Evolutionary conservation across 441 rosid species (phyloP).

Genomic region (Francoa sonchifolia): DNA sequence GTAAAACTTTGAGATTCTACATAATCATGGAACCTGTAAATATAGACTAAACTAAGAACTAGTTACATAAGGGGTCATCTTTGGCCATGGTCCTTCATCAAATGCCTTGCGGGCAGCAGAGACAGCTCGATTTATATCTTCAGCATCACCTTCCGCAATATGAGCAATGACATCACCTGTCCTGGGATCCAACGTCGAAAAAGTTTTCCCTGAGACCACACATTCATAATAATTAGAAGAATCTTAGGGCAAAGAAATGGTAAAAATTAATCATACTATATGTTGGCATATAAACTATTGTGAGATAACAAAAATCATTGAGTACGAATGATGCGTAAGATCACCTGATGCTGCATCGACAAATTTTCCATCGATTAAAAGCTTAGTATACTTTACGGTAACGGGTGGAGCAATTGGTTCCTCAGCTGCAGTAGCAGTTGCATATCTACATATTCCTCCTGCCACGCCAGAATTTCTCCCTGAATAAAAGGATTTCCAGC

Average conservation of each 20-base stretch:
- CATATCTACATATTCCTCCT: slow-evolving; percentile 16
- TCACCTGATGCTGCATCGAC: slow-evolving; percentile 40
- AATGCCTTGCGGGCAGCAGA: slow-evolving; percentile 80
- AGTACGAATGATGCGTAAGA: background rate
- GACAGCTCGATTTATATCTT: slow-evolving; percentile 58
- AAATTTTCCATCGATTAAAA: slow-evolving; percentile 30
- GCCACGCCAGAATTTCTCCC: slow-evolving; percentile 18
- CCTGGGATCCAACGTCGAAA: slow-evolving; percentile 50
- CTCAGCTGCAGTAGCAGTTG: slow-evolving; percentile 25
- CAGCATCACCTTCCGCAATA: slow-evolving; percentile 61
- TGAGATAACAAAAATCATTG: background rate
- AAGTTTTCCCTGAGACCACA: slow-evolving; percentile 41
- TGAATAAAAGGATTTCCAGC: slow-evolving; percentile 12
- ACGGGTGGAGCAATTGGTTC: slow-evolving; percentile 27
- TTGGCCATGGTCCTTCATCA: slow-evolving; percentile 82
- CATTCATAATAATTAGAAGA: background rate
- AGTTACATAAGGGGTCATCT: slow-evolving; percentile 50
- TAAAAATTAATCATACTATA: background rate
- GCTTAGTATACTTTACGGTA: slow-evolving; percentile 25
- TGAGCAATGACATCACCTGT: slow-evolving; percentile 45
- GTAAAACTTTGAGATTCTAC: background rate
- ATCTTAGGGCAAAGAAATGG: too few relatives aligned
- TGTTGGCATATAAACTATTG: background rate
- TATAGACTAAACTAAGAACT: background rate
- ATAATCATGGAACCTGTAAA: background rate